Conservation (phyloP, 768 basidiomycete species). For the Pleurotus salmoneostramineus region DNA sequence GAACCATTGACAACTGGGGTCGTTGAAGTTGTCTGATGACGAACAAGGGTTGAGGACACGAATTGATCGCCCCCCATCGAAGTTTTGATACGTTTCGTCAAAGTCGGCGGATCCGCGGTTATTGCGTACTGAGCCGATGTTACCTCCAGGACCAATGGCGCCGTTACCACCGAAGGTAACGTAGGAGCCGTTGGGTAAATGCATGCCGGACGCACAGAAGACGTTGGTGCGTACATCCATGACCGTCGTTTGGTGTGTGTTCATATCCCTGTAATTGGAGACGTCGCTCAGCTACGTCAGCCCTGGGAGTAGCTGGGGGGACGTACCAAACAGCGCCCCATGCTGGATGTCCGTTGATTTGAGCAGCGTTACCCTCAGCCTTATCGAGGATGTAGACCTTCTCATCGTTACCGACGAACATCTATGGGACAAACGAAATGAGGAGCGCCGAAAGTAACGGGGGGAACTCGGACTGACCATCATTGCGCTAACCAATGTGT, state of each 20-base stretch:
- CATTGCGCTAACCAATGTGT: slow-evolving; percentile 46
- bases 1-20: slow-evolving; percentile 63
- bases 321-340: slow-evolving; percentile 40
- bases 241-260: slow-evolving; percentile 47
- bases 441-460: neutral
- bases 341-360: slow-evolving; percentile 56
- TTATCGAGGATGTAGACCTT: slow-evolving; percentile 82
- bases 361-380: slow-evolving; percentile 60
- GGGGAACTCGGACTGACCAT: slow-evolving; percentile 34
- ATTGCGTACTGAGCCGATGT: slow-evolving; percentile 46
- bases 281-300: neutral
- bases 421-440: slow-evolving; percentile 31
- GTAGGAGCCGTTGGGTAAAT: slow-evolving; percentile 76
- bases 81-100: slow-evolving; percentile 73
- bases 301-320: neutral
- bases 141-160: slow-evolving; percentile 65
- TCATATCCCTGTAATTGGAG: slow-evolving; percentile 48
- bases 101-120: slow-evolving; percentile 43
- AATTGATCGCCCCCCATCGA: slow-evolving; percentile 76
- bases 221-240: slow-evolving; percentile 75
- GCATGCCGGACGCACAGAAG: slow-evolving; percentile 83
- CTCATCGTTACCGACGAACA: slow-evolving; percentile 72
- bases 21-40: slow-evolving; percentile 39
- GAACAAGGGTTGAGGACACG: slow-evolving; percentile 80
- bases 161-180: slow-evolving; percentile 77